A percentile compares a stretch with the other conserved stretches of the same genome.
Conservation (phyloP, 257 asterid species). For the Solanum lycopersicoides region DNA sequence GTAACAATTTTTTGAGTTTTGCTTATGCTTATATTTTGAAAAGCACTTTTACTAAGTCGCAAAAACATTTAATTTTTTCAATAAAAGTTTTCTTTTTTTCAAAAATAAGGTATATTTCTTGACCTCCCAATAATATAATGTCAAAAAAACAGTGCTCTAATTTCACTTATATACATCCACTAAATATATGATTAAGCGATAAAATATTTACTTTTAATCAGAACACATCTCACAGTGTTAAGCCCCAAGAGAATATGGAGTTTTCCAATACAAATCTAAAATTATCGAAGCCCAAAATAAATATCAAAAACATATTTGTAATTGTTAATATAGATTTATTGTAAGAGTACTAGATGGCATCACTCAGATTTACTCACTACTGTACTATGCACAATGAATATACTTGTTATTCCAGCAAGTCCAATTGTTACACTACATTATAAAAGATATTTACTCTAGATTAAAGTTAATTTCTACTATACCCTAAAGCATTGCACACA, state of each 20-base stretch:
- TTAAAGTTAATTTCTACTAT: not conserved
- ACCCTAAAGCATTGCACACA: not conserved
- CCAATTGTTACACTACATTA: not conserved
- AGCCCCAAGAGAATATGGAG: accelerated
- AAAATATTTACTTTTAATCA: too few relatives aligned
- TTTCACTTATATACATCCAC: not conserved
- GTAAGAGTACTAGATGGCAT: not conserved
- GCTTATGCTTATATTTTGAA: too few relatives aligned
- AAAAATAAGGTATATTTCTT: too few relatives aligned
- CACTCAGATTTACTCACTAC: not conserved
- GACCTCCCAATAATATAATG: too few relatives aligned
- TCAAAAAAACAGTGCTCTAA: too few relatives aligned
- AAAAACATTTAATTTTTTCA: too few relatives aligned
- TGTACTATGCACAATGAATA: not conserved
- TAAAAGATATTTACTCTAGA: not conserved
- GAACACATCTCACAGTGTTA: too few relatives aligned
- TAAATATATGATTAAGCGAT: accelerated
- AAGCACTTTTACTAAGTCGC: too few relatives aligned
- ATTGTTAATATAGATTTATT: not conserved
- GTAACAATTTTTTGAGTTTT: too few relatives aligned
- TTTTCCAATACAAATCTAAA: too few relatives aligned
- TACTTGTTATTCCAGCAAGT: not conserved
- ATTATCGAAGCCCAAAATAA: accelerated
- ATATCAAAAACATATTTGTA: not conserved
- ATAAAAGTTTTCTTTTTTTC: too few relatives aligned